phyloP scores from a whole-genome alignment of 371 early-diverging fungal species.

The Circinella umbellata region DNA sequence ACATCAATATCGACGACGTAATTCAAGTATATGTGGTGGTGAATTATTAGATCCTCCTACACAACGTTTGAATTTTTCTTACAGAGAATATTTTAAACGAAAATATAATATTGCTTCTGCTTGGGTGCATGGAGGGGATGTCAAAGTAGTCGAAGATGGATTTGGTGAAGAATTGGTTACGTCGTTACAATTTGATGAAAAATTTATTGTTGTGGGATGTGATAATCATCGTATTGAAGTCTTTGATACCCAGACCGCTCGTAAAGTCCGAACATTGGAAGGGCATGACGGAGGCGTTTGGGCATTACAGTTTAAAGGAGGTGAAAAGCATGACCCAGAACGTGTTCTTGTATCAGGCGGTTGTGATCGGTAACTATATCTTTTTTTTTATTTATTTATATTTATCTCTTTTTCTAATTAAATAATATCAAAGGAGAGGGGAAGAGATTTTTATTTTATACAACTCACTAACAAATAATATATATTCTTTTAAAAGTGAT shows the following conservation, averaged over 20 bases:
- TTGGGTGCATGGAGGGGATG: slow-evolving; percentile 77
- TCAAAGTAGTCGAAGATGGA: slow-evolving; percentile 75
- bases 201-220: slow-evolving; percentile 85
- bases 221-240: slow-evolving; percentile 86
- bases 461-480: too few species aligned
- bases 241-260: slow-evolving; percentile 77
- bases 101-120: slow-evolving; percentile 76
- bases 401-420: slow-evolving; percentile 1
- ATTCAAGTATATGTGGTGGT: slow-evolving; percentile 55
- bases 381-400: slow-evolving; percentile 51
- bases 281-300: slow-evolving; percentile 97
- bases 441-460: background rate
- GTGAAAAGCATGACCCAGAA: slow-evolving; percentile 62
- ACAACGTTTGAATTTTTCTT: slow-evolving; percentile 59
- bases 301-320: slow-evolving; percentile 84
- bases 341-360: slow-evolving; percentile 79
- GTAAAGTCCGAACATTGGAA: slow-evolving; percentile 68
- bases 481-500: slow-evolving; percentile 47
- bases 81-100: slow-evolving; percentile 77
- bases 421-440: too few species aligned
- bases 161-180: slow-evolving; percentile 83
- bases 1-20: slow-evolving; percentile 53
- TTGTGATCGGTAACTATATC: slow-evolving; percentile 71
- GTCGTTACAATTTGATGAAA: slow-evolving; percentile 85
- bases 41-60: slow-evolving; percentile 51